phyloP scores from a whole-genome alignment of 306 rosid genomes.

The Hippophae tibetana region DNA sequence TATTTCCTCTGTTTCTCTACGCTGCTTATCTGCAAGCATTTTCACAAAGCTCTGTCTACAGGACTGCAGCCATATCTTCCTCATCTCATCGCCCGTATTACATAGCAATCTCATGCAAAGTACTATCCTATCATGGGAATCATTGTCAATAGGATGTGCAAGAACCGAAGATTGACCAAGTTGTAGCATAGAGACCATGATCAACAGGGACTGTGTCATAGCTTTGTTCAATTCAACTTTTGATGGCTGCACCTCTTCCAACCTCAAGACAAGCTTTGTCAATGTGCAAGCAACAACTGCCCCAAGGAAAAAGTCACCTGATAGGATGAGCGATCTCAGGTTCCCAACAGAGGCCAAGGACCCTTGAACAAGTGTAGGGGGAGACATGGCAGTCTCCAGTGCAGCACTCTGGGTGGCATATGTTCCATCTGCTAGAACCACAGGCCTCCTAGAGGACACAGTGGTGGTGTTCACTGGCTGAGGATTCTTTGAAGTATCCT shows the following conservation, averaged over 20 bases:
- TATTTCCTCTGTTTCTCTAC: constrained; percentile 69
- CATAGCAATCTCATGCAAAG: constrained; percentile 74
- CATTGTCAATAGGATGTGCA: constrained; percentile 86
- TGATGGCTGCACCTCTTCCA: constrained; percentile 90
- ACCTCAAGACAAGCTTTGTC: constrained; percentile 76
- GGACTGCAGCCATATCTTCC: constrained; percentile 79
- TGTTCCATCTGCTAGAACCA: constrained; percentile 90
- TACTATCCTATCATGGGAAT: constrained; percentile 73
- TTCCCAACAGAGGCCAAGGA: constrained; percentile 66
- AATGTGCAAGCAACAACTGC: constrained; percentile 81
- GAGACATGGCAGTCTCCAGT: constrained; percentile 82
- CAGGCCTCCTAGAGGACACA: constrained; percentile 89
- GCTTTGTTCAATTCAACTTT: constrained; percentile 73
- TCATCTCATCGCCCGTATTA: constrained; percentile 62
- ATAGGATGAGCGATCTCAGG: constrained; percentile 82
- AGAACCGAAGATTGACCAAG: constrained; percentile 78
- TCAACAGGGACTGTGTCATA: constrained; percentile 54
- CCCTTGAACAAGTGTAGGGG: constrained; percentile 75
- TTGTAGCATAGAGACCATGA: constrained; percentile 82
- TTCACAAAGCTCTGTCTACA: constrained; percentile 91
- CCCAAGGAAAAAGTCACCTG: constrained; percentile 92
- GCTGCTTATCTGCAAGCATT: constrained; percentile 95
- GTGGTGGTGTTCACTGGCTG: constrained; percentile 55
- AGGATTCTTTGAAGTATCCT: constrained; percentile 43
- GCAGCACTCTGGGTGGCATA: constrained; percentile 99